phyloP scores from a whole-genome alignment of 208 protist genomes.

The Leishmania amazonensis region DNA sequence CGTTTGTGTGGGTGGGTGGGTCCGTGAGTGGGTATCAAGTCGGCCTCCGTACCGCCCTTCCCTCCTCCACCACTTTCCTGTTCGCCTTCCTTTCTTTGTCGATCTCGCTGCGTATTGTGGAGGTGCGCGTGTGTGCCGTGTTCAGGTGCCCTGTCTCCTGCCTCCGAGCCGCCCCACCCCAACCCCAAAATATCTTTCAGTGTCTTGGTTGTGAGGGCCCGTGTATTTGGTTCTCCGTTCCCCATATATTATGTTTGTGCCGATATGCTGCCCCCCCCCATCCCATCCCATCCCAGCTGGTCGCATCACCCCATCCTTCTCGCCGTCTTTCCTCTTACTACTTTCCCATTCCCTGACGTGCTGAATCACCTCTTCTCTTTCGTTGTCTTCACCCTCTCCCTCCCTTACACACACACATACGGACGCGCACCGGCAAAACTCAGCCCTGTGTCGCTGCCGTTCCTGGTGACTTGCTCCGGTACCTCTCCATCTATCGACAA shows the following conservation, averaged over 20 bases:
- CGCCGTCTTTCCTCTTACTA: background rate
- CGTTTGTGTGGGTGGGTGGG: conserved; percentile 9
- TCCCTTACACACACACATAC: background rate
- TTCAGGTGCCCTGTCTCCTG: background rate
- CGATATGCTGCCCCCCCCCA: background rate
- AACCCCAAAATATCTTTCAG: background rate
- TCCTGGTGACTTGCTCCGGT: background rate
- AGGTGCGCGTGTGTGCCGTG: conserved; percentile 1
- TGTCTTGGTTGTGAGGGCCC: background rate
- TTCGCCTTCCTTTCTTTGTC: background rate
- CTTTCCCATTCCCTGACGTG: background rate
- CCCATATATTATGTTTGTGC: background rate
- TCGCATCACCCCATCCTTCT: background rate
- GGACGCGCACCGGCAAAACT: background rate
- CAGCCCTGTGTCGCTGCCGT: background rate
- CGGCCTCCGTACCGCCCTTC: background rate
- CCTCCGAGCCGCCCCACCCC: background rate
- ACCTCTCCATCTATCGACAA: background rate
- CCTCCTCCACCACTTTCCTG: background rate
- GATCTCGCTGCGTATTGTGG: background rate
- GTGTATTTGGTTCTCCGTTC: background rate
- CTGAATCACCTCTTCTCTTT: background rate
- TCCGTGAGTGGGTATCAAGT: background rate
- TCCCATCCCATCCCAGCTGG: background rate
- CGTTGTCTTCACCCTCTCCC: background rate